phyloP scores from a whole-genome alignment of 768 basidiomycete species.

The Boletus fagicola region DNA sequence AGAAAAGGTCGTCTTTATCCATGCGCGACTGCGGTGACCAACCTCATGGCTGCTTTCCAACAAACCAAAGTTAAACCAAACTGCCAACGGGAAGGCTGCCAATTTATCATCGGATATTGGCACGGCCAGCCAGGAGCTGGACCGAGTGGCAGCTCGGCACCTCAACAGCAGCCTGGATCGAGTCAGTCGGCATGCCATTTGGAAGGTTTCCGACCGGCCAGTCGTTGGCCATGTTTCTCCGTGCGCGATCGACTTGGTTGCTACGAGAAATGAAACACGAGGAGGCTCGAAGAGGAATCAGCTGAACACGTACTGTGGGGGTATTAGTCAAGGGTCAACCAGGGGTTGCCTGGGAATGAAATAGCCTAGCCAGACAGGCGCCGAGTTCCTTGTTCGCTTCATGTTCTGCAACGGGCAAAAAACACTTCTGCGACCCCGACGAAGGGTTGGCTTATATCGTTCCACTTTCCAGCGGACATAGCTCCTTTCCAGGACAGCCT shows the following conservation, averaged over 20 bases:
- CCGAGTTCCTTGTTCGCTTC: not conserved
- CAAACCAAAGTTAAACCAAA: not conserved
- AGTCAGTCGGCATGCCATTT: not conserved
- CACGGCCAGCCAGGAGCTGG: not conserved
- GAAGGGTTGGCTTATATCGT: not conserved
- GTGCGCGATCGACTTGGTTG: not conserved
- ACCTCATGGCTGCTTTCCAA: not conserved
- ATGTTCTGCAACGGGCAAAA: not conserved
- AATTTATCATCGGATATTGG: not conserved
- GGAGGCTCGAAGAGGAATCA: not conserved
- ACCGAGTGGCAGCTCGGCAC: not conserved
- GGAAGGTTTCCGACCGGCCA: constrained; percentile 1
- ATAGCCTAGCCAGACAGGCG: not conserved
- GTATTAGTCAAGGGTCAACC: not conserved
- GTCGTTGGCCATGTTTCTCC: not conserved
- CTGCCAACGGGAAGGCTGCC: constrained; percentile 1
- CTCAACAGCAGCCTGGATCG: not conserved
- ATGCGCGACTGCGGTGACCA: not conserved
- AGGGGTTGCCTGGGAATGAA: constrained; percentile 3
- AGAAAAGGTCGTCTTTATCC: not conserved
- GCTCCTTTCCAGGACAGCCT: not conserved
- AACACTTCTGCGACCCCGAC: not conserved
- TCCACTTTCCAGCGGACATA: constrained; percentile 1
- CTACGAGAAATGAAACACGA: not conserved
- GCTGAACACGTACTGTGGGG: not conserved